Evolutionary conservation across 1,284 basidiomycete genomes (phyloP), one percentile per base, ranked within the genome.

Genomic region (Coniferiporia sulphurascens): DNA sequence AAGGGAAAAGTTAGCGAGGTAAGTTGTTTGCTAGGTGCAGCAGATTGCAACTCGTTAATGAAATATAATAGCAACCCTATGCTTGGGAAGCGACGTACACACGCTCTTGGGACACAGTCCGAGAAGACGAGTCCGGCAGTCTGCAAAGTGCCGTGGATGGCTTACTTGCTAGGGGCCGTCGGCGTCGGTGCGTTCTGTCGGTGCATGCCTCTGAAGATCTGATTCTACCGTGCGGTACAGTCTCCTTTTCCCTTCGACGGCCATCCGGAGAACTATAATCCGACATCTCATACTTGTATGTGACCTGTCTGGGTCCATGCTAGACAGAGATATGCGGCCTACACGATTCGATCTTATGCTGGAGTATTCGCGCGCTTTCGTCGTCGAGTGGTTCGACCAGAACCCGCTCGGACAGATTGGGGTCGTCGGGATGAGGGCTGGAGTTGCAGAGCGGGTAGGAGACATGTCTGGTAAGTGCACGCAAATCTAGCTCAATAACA

Each of bases 311-410:
- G 78, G 85, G 1, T 87, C 93, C 0, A 99, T 99, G 95, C 80
- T 85, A 71, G 96, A 98, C 72, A 87, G 94, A 45, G 96, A 99
- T 73, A 91, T 98, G 85, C 84, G 96, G 10, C 94, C 95, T 2
- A 95, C 91, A 17, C 82, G 96, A 58, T 94, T 95, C 65, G 93
- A 97, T 68, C 74, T 98, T 46, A 89, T 88, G 63, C 74, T 99
- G 44, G 88, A 94, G 68, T 96, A 95, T 69, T 83, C 93, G 15
- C 83, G 92, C 58, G 89, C 93, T 64, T 99, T 99, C 66, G 83
- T 98, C 21, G 78, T 83, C 7, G 96, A 99, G 71, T 99, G 96
- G 93, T 99, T 98, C 73, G 97, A 99, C 74, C 97, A 99, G 75
- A 99, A 99, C 69, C 96, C 96, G 0, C 81, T 99, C 17, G 95